A percentile compares a stretch with the other conserved stretches of the same genome.
phyloP scores from a whole-genome alignment of 2,329 filamentous ascomycete species.

The Shiraia bambusicola region DNA sequence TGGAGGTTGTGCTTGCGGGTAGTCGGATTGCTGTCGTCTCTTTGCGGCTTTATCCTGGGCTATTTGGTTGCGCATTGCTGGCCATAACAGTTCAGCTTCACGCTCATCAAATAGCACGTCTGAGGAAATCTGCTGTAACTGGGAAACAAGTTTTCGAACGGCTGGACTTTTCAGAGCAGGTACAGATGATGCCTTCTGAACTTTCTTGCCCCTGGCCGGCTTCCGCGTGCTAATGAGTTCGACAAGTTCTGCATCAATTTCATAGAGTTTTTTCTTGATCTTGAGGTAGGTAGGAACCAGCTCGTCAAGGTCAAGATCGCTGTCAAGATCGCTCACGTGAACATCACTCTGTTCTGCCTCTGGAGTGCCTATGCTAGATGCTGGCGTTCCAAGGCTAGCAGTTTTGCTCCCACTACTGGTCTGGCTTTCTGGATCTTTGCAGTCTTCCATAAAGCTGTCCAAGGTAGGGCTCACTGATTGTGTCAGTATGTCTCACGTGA shows the following conservation, averaged over 20 bases:
- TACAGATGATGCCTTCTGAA: constrained; percentile 18
- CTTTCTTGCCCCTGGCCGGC: constrained; percentile 24
- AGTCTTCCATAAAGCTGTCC: too few relatives aligned
- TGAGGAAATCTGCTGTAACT: constrained; percentile 74
- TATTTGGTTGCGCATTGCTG: constrained; percentile 46
- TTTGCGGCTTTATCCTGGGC: constrained; percentile 42
- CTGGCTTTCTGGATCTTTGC: too few relatives aligned
- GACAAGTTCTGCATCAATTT: constrained; percentile 60
- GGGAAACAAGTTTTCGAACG: constrained; percentile 68
- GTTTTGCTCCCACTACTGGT: too few relatives aligned
- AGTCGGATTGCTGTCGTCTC: constrained; percentile 9
- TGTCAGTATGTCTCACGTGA: too few relatives aligned
- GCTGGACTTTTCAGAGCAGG: constrained; percentile 45
- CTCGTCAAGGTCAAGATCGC: constrained; percentile 53
- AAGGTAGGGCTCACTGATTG: too few relatives aligned
- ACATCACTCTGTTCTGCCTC: constrained; percentile 31
- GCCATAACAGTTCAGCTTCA: constrained; percentile 51
- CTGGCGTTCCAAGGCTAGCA: too few relatives aligned
- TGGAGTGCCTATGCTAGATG: constrained; percentile 3
- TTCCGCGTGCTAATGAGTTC: constrained; percentile 41
- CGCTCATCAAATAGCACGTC: constrained; percentile 54
- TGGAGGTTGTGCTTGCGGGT: not conserved
- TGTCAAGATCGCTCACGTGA: constrained; percentile 52
- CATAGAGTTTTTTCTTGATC: constrained; percentile 60
- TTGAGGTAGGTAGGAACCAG: constrained; percentile 73